Conservation (phyloP, 441 rosid species). For the Monsonia emarginata region DNA sequence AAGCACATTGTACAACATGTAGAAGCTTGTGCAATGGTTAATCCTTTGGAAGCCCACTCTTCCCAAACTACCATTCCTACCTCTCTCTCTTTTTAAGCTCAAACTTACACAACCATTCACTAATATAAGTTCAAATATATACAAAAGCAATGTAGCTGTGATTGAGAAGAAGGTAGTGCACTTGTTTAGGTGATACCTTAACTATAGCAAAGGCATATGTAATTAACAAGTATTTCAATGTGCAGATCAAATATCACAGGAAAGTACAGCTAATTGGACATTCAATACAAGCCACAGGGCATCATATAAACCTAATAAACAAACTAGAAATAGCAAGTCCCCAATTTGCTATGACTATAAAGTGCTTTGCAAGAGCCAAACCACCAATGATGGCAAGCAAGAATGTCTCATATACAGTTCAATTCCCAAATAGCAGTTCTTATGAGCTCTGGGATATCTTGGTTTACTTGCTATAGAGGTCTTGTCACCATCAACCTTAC, state of each 20-base stretch:
- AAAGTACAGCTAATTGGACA: background rate
- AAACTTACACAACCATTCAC: background rate
- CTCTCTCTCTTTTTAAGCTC: background rate
- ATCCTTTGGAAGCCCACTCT: background rate
- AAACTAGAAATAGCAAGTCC: background rate
- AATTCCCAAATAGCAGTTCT: background rate
- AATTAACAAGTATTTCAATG: too few species aligned
- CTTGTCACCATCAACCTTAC: background rate
- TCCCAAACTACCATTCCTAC: background rate
- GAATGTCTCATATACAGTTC: background rate
- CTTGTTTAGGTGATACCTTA: background rate
- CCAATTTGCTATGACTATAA: background rate
- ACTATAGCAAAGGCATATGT: background rate
- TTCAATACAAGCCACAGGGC: background rate
- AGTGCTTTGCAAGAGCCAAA: background rate
- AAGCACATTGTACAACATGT: too few species aligned
- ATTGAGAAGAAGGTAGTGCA: background rate
- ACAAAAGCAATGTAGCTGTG: background rate
- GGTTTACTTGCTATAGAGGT: background rate
- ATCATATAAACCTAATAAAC: background rate
- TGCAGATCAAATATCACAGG: background rate
- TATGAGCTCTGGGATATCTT: background rate
- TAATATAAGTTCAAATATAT: background rate
- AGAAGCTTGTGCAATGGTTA: background rate
- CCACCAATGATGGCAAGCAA: background rate